Base-by-base conservation (phyloP, 495 filamentous ascomycete species). In the Annulohypoxylon maeteangense region DNA sequence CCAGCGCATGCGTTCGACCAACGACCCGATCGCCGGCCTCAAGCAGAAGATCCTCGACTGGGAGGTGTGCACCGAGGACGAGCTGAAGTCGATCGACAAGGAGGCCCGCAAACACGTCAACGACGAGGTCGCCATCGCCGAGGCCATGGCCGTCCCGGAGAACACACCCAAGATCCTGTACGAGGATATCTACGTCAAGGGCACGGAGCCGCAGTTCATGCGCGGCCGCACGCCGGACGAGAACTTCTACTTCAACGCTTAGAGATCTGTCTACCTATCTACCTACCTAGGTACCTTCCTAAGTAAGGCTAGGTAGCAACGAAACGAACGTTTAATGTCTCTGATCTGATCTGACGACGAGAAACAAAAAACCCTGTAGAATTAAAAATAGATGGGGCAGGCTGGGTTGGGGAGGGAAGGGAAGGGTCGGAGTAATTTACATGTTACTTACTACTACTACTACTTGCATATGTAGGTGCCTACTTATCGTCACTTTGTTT, bases 11-110 rank as follows among this genome's bases (percentile, higher is more conserved):
- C 92, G 95, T 76, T 93, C 90, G 74, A 98, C 96, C 81, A 91
- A 99, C 83, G 95, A 99, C 85, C 93, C 95, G 72, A 98, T 99
- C 76, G 94, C 95, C 74, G 95, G 95, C 44, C 90, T 99, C 59
- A 98, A 98, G 88, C 92, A 95, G 85, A 97, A 97, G 85, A 89
- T 99, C 74, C 85, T 99, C 54, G 95, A 98, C 81, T 99, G 95
- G 95, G 88, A 86, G 27, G 92, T 98, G 58, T 89, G 89, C 72
- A 88, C 88, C 67, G 95, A 98, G 85, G 95, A 98, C n/a, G 95
- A 98, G 83, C 90, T 99, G 76, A 99, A 99, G 91, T 68, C 74
- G 62, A 89, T 99, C 75, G 95, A 99, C 85, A 97, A 97, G 87
- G 87, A 94, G 59, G 95, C 95, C 23, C 89, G 94, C 75, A 82